phyloP scores from a whole-genome alignment of 768 basidiomycete genomes.

The Hypholoma sublateritium region DNA sequence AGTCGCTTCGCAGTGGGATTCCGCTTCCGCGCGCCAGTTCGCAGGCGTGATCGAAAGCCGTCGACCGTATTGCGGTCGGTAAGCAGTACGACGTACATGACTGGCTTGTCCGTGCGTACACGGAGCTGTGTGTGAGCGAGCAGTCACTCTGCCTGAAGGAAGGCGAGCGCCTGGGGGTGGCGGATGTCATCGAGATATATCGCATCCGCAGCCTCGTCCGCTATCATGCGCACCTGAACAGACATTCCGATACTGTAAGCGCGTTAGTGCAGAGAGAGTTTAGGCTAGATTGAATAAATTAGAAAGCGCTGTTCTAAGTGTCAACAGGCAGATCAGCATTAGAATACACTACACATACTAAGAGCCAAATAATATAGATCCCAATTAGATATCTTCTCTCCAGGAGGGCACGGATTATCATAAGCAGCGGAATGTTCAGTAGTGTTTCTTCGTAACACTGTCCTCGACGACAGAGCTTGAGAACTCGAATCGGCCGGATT shows the following conservation, averaged over 20 bases:
- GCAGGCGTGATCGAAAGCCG: too few relatives aligned
- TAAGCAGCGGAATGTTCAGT: background rate
- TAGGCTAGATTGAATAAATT: background rate
- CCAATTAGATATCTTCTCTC: too few relatives aligned
- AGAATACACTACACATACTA: background rate
- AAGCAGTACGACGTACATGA: conserved; percentile 20
- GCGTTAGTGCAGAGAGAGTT: conserved; percentile 2
- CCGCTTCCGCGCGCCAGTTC: conserved; percentile 22
- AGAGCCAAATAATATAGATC: background rate
- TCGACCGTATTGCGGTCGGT: conserved; percentile 21
- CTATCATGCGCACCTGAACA: conserved; percentile 10
- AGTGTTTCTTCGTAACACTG: conserved; percentile 11
- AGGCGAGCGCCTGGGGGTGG: conserved; percentile 11
- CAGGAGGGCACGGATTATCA: background rate
- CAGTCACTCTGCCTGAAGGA: conserved; percentile 12
- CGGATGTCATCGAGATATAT: conserved; percentile 16
- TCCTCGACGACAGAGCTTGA: conserved; percentile 45
- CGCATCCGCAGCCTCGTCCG: conserved; percentile 7
- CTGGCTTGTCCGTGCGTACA: conserved; percentile 30
- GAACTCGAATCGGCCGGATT: conserved; percentile 56
- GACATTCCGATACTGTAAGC: conserved; percentile 9
- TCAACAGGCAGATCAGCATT: background rate
- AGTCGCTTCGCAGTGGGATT: conserved; percentile 26
- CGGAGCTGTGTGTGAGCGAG: conserved; percentile 24
- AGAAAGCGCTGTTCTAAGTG: background rate